Conservation (phyloP, 2,329 filamentous ascomycete species). For the Beauveria sp. region DNA sequence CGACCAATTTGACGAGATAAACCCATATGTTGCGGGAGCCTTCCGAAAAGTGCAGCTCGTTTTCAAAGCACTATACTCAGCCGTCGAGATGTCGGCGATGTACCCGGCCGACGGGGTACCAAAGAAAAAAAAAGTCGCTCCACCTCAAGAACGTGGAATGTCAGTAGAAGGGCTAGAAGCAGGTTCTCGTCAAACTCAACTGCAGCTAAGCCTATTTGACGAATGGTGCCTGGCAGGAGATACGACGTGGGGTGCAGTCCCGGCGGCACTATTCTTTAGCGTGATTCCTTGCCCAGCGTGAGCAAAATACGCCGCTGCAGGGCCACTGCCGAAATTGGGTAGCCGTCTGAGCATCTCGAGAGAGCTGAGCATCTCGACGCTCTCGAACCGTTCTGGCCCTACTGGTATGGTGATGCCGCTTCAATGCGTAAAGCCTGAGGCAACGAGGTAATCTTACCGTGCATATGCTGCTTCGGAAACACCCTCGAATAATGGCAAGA, state of each 20-base stretch:
- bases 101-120: not conserved
- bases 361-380: not conserved
- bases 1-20: not conserved
- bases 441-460: not conserved
- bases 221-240: not conserved
- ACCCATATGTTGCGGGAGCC: not conserved
- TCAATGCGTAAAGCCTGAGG: not conserved
- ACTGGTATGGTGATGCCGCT: no score
- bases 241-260: not conserved
- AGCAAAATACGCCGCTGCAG: not conserved
- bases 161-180: slow-evolving; percentile 7
- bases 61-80: not conserved
- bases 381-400: not conserved
- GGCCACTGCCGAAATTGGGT: not conserved
- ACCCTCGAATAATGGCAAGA: not conserved
- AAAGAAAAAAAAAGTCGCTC: not conserved
- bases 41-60: not conserved
- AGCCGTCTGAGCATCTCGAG: not conserved
- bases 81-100: not conserved
- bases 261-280: not conserved
- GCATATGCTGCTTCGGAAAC: not conserved
- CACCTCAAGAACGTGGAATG: not conserved
- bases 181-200: not conserved
- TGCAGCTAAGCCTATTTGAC: slow-evolving; percentile 3
- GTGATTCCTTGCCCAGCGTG: not conserved